Percentiles rank a stretch among this genome's conserved stretches.
Evolutionary conservation across 176 grass and related monocot genomes (phyloP).

Genomic region (Raddia distichophylla): DNA sequence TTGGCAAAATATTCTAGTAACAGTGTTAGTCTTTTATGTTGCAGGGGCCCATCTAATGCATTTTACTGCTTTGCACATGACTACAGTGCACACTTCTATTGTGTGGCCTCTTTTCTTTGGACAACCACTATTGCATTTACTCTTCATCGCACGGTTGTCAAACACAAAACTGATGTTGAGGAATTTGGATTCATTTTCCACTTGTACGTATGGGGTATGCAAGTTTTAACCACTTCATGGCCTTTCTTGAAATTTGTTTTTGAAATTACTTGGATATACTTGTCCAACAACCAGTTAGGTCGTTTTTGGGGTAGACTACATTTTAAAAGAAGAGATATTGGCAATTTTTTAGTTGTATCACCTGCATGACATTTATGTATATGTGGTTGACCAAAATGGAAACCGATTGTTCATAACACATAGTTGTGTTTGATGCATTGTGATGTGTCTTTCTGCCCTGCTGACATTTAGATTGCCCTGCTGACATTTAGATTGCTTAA

Average conservation of each 20-base stretch:
- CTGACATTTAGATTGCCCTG: background rate
- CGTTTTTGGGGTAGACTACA: background rate
- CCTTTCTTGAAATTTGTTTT: slow-evolving; percentile 24
- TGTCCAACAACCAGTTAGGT: slow-evolving; percentile 18
- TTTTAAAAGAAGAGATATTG: background rate
- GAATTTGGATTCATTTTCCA: slow-evolving; percentile 95
- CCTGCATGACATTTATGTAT: background rate
- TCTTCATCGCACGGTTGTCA: slow-evolving; percentile 93
- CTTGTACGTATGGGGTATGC: slow-evolving; percentile 95
- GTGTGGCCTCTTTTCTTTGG: slow-evolving; percentile 95
- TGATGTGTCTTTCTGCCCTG: background rate
- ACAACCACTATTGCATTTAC: slow-evolving; percentile 95
- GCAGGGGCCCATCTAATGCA: slow-evolving; percentile 78
- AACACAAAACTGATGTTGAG: slow-evolving; percentile 96
- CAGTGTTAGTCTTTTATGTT: slow-evolving; percentile 25
- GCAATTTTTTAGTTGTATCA: slow-evolving; percentile 12
- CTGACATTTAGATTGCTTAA: slow-evolving; percentile 7
- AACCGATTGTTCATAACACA: background rate
- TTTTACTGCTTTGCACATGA: slow-evolving; percentile 97
- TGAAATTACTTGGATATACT: slow-evolving; percentile 30
- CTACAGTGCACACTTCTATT: slow-evolving; percentile 95
- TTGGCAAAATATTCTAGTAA: slow-evolving; percentile 14
- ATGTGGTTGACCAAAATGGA: background rate
- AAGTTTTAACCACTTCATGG: background rate
- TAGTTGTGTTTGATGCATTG: slow-evolving; percentile 20